Base-by-base conservation (phyloP, 176 grass and related monocot genomes). In the Pontederia crassipes region DNA sequence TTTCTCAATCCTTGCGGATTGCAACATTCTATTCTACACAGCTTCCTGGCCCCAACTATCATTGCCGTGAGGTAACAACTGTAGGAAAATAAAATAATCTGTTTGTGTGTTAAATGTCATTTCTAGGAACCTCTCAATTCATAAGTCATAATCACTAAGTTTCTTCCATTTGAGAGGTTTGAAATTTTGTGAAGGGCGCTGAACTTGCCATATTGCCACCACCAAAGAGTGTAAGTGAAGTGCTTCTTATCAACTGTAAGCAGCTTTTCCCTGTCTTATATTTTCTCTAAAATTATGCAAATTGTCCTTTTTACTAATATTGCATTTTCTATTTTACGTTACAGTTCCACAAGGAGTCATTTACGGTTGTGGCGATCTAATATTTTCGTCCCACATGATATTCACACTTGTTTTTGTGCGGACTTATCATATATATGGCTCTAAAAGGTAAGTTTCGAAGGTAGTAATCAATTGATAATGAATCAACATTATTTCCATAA, bases 311-410 rank as follows among this genome's bases (percentile, higher is more conserved):
- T 65, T 82, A 46, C 74, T 65, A 26, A 9, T 52, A 67, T 11
- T 85, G 46, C 28, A 24, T 24, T 49, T 10, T 6, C 12, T 26
- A 12, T 27, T 65, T 46, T 52, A 58, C 14, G n/a, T 78, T 81
- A 69, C 81, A 95, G 89, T 95, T 86, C 89, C 89, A 26, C 82
- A 63, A 15, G 89, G 89, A 83, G 67, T 89, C 53, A 62, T 86
- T 70, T 95, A 89, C 49, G 85, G 89, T 48, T 95, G 89, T 73
- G 89, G 85, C 52, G 89, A 95, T 65, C 72, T 95, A 59, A 95
- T 95, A 74, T 95, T 95, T 85, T 95, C 89, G 11, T 95, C 89
- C 53, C 89, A 89, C 71, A 86, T 95, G 89, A 95, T 95, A 53
- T 95, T 95, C 67, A 89, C 85, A 47, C 74, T 95, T 20, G 89